Evolutionary conservation across 257 asterid species (phyloP).

Genomic region (Lavandula angustifolia): DNA sequence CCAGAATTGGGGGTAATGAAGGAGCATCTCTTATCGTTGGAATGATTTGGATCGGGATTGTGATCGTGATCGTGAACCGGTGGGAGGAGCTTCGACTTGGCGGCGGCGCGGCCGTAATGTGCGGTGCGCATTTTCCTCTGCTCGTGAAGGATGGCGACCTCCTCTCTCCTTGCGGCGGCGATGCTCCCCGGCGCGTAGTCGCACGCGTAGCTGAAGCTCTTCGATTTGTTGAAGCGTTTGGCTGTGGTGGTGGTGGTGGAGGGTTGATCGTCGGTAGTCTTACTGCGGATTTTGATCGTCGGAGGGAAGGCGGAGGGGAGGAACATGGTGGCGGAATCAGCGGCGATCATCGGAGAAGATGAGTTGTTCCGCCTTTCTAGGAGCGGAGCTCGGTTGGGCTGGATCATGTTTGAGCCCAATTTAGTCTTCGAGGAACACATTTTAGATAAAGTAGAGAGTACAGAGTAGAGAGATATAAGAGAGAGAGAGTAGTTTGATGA

Average conservation of each 20-base stretch:
- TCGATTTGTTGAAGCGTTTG: constrained; percentile 36
- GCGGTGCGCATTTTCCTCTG: constrained; percentile 74
- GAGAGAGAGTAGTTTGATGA: background rate
- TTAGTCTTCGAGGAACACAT: constrained; percentile 61
- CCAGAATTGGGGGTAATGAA: constrained; percentile 79
- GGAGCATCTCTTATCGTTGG: constrained; percentile 61
- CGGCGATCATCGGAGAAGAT: background rate
- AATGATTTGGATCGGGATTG: constrained; percentile 4
- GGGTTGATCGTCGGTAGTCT: background rate
- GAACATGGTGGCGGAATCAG: background rate
- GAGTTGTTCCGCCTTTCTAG: constrained; percentile 51
- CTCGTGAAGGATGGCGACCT: constrained; percentile 61
- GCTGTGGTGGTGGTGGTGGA: background rate
- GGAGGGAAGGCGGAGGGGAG: background rate
- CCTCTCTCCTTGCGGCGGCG: constrained; percentile 81
- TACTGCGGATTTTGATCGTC: background rate
- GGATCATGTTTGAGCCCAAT: constrained; percentile 45
- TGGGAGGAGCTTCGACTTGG: constrained; percentile 37
- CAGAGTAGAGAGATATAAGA: background rate
- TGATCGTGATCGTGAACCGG: background rate
- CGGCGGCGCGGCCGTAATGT: constrained; percentile 71
- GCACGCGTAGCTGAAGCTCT: constrained; percentile 42
- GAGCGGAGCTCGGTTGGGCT: constrained; percentile 53
- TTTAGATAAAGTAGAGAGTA: constrained; percentile 9
- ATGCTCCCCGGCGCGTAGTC: constrained; percentile 68